phyloP scores from a whole-genome alignment of 345 rosid genomes.

The Euclidium syriacum region DNA sequence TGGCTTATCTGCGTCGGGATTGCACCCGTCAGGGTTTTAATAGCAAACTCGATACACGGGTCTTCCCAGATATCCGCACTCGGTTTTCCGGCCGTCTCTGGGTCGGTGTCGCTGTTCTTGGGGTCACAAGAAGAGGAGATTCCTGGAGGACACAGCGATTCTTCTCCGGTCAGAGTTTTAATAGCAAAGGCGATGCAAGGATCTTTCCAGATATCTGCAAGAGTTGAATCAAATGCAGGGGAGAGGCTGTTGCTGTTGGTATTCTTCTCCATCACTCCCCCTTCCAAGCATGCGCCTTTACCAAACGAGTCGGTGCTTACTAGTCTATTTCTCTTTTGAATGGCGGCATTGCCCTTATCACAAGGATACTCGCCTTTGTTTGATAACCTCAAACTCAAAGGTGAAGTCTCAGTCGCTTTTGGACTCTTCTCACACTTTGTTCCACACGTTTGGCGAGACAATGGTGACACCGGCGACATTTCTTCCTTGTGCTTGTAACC shows the following conservation, averaged over 20 bases:
- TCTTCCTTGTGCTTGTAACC: constrained; percentile 17
- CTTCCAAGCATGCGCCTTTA: constrained; percentile 12
- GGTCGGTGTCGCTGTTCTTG: constrained; percentile 14
- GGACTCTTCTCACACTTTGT: constrained; percentile 23
- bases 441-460: constrained; percentile 11
- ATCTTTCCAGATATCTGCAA: constrained; percentile 74
- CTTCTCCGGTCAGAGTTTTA: constrained; percentile 71
- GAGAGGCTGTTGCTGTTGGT: constrained; percentile 34
- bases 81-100: constrained; percentile 24
- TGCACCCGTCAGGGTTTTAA: constrained; percentile 78
- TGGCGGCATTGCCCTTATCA: neutral
- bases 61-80: constrained; percentile 61
- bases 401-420: neutral
- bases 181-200: constrained; percentile 99
- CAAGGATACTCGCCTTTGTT: constrained; percentile 23
- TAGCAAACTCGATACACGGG: constrained; percentile 93
- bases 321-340: neutral
- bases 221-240: constrained; percentile 40
- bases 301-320: neutral
- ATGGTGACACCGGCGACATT: constrained; percentile 21
- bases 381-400: constrained; percentile 8
- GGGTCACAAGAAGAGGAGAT: constrained; percentile 34
- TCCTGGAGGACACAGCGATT: constrained; percentile 39
- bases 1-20: too few species aligned
- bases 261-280: constrained; percentile 16